phyloP scores from a whole-genome alignment of 331 rosid genomes.

The Erythrophleum ivorense region DNA sequence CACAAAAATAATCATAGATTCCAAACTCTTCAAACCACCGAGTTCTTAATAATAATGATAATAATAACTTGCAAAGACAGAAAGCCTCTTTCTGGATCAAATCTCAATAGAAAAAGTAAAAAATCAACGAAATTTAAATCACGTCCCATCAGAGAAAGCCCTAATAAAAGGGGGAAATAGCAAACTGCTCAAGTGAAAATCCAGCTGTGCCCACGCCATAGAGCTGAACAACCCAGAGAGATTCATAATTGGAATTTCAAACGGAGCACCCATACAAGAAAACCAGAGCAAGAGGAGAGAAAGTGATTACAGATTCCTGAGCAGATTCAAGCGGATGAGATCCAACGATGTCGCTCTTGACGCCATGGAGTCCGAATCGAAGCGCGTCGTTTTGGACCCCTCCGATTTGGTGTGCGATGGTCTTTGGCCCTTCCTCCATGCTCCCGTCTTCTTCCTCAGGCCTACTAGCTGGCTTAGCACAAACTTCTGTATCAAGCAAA shows the following conservation, averaged over 20 bases:
- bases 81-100: neutral
- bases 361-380: constrained; percentile 77
- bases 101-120: neutral
- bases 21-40: neutral
- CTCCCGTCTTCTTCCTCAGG: neutral
- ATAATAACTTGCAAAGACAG: neutral
- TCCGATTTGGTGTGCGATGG: constrained; percentile 80
- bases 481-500: constrained; percentile 31
- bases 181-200: neutral
- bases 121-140: neutral
- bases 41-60: neutral
- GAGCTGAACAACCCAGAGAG: neutral
- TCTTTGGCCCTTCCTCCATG: constrained; percentile 64
- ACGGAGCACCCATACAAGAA: neutral
- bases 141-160: neutral
- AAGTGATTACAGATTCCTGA: constrained; percentile 60
- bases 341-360: constrained; percentile 71
- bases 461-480: neutral
- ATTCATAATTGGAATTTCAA: neutral
- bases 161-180: constrained; percentile 17
- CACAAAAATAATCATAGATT: neutral
- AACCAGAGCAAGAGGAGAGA: constrained; percentile 7
- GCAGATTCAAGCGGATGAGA: constrained; percentile 78
- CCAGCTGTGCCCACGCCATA: neutral
- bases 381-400: constrained; percentile 77